phyloP scores from a whole-genome alignment of 139 green algal genomes.

The Penium margaritaceum region DNA sequence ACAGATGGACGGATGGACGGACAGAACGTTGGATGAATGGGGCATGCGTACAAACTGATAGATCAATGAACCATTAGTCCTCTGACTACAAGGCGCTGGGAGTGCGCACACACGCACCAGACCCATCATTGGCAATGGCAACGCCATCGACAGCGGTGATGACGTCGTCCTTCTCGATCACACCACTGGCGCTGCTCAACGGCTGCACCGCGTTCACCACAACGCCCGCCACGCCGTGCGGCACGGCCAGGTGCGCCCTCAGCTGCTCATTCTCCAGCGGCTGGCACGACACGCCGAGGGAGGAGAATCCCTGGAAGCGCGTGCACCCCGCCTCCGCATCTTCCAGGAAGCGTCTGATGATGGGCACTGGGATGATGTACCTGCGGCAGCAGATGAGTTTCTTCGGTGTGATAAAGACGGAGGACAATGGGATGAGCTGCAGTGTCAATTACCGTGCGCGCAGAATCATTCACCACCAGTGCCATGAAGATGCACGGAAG shows the following conservation, averaged over 20 bases:
- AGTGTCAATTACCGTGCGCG: background rate
- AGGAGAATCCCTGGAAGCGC: slow-evolving; percentile 76
- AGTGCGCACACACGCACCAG: too few relatives aligned
- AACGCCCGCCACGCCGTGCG: slow-evolving; percentile 41
- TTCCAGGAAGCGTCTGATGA: slow-evolving; percentile 88
- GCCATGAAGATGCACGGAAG: too few relatives aligned
- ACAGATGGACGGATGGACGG: too few relatives aligned
- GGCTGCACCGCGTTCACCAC: slow-evolving; percentile 49
- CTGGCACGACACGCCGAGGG: slow-evolving; percentile 80
- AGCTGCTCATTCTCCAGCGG: slow-evolving; percentile 73
- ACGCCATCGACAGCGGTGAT: slow-evolving; percentile 66
- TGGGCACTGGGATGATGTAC: slow-evolving; percentile 89
- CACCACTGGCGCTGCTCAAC: slow-evolving; percentile 24
- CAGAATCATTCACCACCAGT: too few relatives aligned
- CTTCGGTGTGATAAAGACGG: background rate
- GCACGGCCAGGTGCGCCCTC: slow-evolving; percentile 44
- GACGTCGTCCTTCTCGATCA: slow-evolving; percentile 62
- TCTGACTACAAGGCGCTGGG: too few relatives aligned
- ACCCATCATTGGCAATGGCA: slow-evolving; percentile 53
- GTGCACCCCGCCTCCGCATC: slow-evolving; percentile 61
- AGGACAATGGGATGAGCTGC: background rate
- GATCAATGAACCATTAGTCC: too few relatives aligned
- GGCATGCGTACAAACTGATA: too few relatives aligned
- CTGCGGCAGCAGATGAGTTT: background rate
- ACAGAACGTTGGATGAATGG: too few relatives aligned